These are phyloP conservation scores for Chaetomium sp. DNA, from an alignment of 2,329 filamentous ascomycete genomes.

Conservation along the genomic window DNA sequence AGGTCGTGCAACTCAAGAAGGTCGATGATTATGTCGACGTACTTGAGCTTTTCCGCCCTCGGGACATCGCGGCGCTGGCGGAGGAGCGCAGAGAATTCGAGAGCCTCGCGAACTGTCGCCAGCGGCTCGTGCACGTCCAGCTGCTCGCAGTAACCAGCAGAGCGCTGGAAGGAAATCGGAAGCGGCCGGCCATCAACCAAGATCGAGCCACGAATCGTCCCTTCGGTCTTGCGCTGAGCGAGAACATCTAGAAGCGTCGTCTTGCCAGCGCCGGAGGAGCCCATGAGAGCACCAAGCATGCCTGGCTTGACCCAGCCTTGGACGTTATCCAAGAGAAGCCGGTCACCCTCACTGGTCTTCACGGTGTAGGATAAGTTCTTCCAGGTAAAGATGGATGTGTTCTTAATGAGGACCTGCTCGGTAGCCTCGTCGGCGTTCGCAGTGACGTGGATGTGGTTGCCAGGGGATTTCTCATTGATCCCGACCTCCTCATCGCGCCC, in stretches of 20 bases:
- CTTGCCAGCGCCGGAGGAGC: constrained; percentile 75
- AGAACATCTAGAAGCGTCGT: constrained; percentile 79
- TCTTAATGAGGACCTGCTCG: constrained; percentile 43
- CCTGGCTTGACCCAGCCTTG: constrained; percentile 80
- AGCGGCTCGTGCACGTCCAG: constrained; percentile 71
- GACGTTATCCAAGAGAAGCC: constrained; percentile 68
- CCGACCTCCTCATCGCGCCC: constrained; percentile 45
- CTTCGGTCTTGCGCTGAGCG: constrained; percentile 72
- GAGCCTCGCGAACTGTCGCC: constrained; percentile 68
- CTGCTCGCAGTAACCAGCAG: constrained; percentile 75
- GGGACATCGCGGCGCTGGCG: constrained; percentile 61
- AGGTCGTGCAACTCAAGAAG: constrained; percentile 45
- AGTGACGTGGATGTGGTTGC: neutral
- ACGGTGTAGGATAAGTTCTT: constrained; percentile 66
- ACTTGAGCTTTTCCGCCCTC: constrained; percentile 62
- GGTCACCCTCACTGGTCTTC: constrained; percentile 53
- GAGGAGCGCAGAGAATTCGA: constrained; percentile 67
- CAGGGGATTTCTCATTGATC: constrained; percentile 7
- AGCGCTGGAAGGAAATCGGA: constrained; percentile 69
- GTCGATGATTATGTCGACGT: constrained; percentile 74
- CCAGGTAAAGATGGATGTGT: constrained; percentile 68
- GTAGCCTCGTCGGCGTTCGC: neutral
- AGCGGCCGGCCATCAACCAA: constrained; percentile 67
- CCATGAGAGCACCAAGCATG: constrained; percentile 73
- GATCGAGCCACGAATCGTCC: constrained; percentile 67